A percentile compares a stretch with the other conserved stretches of the same genome.
phyloP scores from a whole-genome alignment of 352 stramenopile genomes.

The Phytophthora pisi region DNA sequence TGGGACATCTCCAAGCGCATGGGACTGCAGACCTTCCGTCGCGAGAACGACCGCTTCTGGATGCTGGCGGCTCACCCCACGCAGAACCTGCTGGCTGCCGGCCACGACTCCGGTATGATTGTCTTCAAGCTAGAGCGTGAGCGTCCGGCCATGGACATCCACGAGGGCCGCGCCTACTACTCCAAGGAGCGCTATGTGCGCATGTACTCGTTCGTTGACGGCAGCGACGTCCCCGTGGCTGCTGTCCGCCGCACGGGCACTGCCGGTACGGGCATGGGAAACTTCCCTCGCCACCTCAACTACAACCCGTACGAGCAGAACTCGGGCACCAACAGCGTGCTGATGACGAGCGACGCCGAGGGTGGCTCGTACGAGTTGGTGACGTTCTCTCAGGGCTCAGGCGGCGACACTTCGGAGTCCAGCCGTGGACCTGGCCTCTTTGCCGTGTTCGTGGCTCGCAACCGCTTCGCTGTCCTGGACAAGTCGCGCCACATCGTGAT shows the following conservation, averaged over 20 bases:
- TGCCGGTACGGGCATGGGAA: constrained; percentile 88
- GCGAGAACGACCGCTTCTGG: constrained; percentile 99
- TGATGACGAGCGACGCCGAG: constrained; percentile 96
- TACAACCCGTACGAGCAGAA: constrained; percentile 97
- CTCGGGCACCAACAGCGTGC: constrained; percentile 85
- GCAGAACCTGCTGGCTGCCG: constrained; percentile 98
- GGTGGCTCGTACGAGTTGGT: constrained; percentile 98
- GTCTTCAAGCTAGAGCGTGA: constrained; percentile 99
- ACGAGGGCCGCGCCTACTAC: constrained; percentile 93
- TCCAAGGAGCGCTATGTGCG: constrained; percentile 98
- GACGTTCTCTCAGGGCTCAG: constrained; percentile 88
- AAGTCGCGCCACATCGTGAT: constrained; percentile 97
- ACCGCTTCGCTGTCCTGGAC: constrained; percentile 98
- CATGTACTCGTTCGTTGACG: constrained; percentile 94
- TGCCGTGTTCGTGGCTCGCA: constrained; percentile 97
- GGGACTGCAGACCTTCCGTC: constrained; percentile 98
- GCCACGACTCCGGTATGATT: constrained; percentile 99
- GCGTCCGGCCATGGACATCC: constrained; percentile 93
- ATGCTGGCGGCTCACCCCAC: constrained; percentile 95
- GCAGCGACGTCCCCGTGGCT: constrained; percentile 77
- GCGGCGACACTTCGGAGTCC: constrained; percentile 90
- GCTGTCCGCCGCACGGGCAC: constrained; percentile 74
- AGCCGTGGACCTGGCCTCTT: constrained; percentile 94
- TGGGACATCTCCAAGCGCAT: constrained; percentile 99
- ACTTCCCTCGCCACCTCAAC: constrained; percentile 92